Evolutionary conservation across 148 eudicot species (phyloP), one percentile per base, ranked within the genome.

Genomic region (Tetragonia tetragonoides): DNA sequence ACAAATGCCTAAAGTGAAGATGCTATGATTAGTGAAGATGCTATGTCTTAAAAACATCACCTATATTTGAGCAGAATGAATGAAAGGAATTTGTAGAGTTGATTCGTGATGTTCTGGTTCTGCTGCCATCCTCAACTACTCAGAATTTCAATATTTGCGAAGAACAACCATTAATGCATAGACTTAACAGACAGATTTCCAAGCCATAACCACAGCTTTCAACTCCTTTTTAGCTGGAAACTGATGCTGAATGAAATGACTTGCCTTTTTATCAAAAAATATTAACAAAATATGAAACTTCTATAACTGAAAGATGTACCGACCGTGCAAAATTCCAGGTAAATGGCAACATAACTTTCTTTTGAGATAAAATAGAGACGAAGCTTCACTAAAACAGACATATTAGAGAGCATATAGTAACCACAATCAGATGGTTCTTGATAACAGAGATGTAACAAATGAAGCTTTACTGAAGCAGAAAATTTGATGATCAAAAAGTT

Each of bases 391-490:
- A 46, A 39, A 34, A 23, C n/a, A 14, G 17, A 75, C 5, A 20
- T 7, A 3, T 46, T 18, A 10, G 18, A 70, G 24, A 53, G 57
- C 15, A 46, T 16, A 71, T 70, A 21, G n/a, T 49, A 28, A 47
- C 20, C 21, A 59, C 21, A 59, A 7, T 3, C 1, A 59, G 2
- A 59, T 28, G 5, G 8, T 60, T 8, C 10, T 60, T 60, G 28
- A 60, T 60, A 10, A 5, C 0, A 17, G 64, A 60, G 28, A 60
- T 21, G 28, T n/a, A 60, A 21, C 28, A 60, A 51, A 24, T 53
- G 64, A 76, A 53, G 79, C 65, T 56, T 76, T n/a, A 12, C 10
- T 16, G 46, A 39, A 64, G 62, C 42, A 14, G 39, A 76, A 37
- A 38, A 15, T 3, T 44, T 65, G 47, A 73, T 37, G 59, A 41